These are phyloP conservation scores for Daldinia bambusicola DNA, from an alignment of 495 filamentous ascomycete species.

Conservation along the genomic window DNA sequence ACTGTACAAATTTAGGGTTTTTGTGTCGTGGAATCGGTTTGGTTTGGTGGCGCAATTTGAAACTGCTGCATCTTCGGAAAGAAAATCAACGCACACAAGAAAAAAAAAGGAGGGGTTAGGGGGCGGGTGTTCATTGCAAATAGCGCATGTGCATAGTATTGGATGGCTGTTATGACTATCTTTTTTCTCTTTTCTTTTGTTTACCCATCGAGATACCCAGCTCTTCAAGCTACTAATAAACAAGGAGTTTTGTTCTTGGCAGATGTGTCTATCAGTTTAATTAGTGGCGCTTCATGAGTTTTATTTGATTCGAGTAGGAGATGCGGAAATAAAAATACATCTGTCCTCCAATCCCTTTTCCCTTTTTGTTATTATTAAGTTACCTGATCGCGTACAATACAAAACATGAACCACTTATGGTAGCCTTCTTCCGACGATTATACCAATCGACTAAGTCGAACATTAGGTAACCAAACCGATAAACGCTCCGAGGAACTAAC, in stretches of 20 bases:
- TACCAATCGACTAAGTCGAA: too few relatives aligned
- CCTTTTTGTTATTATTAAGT: too few relatives aligned
- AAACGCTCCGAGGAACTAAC: too few relatives aligned
- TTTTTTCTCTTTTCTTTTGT: slow-evolving; percentile 28
- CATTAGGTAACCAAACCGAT: too few relatives aligned
- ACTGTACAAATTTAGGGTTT: neutral
- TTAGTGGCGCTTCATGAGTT: neutral
- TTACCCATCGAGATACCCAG: slow-evolving; percentile 39
- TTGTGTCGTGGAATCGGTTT: neutral
- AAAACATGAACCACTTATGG: too few relatives aligned
- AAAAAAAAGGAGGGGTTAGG: too few relatives aligned
- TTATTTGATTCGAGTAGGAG: too few relatives aligned
- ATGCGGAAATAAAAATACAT: too few relatives aligned
- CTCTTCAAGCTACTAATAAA: slow-evolving; percentile 36
- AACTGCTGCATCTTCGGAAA: slow-evolving; percentile 17
- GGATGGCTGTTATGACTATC: slow-evolving; percentile 15
- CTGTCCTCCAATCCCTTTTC: too few relatives aligned
- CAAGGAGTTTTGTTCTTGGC: slow-evolving; percentile 17
- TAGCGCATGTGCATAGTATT: neutral
- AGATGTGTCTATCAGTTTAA: neutral
- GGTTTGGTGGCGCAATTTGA: slow-evolving; percentile 10
- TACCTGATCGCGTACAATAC: too few relatives aligned
- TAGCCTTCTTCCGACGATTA: too few relatives aligned
- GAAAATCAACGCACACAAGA: slow-evolving; percentile 8
- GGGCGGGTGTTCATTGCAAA: slow-evolving; percentile 12